phyloP scores from a whole-genome alignment of 495 filamentous ascomycete genomes.

The Podospora anserina region DNA sequence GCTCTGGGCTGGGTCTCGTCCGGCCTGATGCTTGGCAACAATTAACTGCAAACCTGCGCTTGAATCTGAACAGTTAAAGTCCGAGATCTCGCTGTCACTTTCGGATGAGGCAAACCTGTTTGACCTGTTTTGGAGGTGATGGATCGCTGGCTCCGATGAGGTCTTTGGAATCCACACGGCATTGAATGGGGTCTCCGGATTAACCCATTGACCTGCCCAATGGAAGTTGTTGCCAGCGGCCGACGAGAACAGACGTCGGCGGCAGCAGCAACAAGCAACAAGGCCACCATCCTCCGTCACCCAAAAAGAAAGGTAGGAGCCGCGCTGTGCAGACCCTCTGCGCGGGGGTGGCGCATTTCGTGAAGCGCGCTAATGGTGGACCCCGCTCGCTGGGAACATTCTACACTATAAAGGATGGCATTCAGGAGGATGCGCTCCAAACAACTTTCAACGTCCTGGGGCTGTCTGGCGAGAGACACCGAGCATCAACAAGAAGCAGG shows the following conservation, averaged over 20 bases:
- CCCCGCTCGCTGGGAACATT: not conserved
- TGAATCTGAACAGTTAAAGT: not conserved
- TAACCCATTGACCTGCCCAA: too few species aligned
- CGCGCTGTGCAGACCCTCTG: slow-evolving; percentile 1
- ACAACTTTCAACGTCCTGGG: not conserved
- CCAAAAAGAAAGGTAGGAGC: slow-evolving; percentile 11
- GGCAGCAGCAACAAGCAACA: too few species aligned
- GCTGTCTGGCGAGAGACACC: not conserved
- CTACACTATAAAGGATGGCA: not conserved
- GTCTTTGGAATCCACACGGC: not conserved
- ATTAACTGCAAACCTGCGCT: not conserved
- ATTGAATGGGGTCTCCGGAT: too few species aligned
- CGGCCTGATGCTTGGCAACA: slow-evolving; percentile 2
- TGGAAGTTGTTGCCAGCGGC: too few species aligned
- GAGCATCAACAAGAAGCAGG: too few species aligned
- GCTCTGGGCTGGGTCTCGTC: slow-evolving; percentile 4
- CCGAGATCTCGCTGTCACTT: not conserved
- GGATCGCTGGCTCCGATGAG: too few species aligned
- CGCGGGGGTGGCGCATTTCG: slow-evolving; percentile 10
- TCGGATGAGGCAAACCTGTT: not conserved
- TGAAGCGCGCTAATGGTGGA: slow-evolving; percentile 7
- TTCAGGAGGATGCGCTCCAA: not conserved
- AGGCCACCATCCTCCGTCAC: not conserved
- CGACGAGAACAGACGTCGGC: too few species aligned
- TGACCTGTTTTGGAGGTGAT: too few species aligned